Conservation (phyloP, 2,329 filamentous ascomycete genomes). For the Clonostachys sp. region DNA sequence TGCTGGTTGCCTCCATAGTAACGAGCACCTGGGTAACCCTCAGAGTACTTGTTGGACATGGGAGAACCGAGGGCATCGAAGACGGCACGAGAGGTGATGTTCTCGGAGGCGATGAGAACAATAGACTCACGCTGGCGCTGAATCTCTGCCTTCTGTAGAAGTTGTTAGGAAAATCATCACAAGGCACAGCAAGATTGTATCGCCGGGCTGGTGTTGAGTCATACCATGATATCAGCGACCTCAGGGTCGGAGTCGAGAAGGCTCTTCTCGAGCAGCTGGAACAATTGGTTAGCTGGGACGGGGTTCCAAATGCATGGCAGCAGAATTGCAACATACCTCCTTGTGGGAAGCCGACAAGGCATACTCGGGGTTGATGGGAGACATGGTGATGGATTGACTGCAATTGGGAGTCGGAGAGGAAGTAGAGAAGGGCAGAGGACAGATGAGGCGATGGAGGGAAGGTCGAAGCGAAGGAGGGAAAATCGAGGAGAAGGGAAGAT, state of each 20-base stretch:
- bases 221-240: slow-evolving; percentile 94
- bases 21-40: slow-evolving; percentile 95
- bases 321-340: slow-evolving; percentile 31
- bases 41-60: slow-evolving; percentile 99
- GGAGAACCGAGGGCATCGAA: slow-evolving; percentile 93
- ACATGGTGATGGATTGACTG: slow-evolving; percentile 23
- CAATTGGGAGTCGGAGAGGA: neutral
- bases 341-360: slow-evolving; percentile 50
- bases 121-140: slow-evolving; percentile 98
- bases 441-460: neutral
- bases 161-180: slow-evolving; percentile 18
- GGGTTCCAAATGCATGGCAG: too few species aligned
- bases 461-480: neutral
- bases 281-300: too few species aligned
- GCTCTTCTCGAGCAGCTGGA: slow-evolving; percentile 93
- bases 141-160: slow-evolving; percentile 75
- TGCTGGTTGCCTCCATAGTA: slow-evolving; percentile 99
- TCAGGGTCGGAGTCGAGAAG: slow-evolving; percentile 88
- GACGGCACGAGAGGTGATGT: slow-evolving; percentile 96
- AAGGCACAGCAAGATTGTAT: neutral
- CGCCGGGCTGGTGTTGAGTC: slow-evolving; percentile 16
- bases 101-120: slow-evolving; percentile 97
- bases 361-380: slow-evolving; percentile 38
- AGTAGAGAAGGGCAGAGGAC: slow-evolving; percentile 1
- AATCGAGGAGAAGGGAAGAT: slow-evolving; percentile 3